These are phyloP conservation scores for Aspergillus bridgeri DNA, from an alignment of 495 filamentous ascomycete genomes.

Conservation along the genomic window DNA sequence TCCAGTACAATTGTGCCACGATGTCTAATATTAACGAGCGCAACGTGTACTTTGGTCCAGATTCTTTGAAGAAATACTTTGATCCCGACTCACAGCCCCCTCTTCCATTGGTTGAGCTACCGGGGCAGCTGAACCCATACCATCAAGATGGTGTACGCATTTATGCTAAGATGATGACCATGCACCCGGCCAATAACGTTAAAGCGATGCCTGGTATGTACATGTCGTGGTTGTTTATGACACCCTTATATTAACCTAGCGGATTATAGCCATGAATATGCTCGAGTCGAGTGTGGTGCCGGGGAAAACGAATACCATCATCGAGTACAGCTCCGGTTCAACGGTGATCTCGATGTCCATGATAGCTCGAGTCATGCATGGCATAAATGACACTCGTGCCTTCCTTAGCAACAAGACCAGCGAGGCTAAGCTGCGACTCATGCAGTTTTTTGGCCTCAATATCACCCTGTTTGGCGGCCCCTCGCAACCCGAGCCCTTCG, in stretches of 20 bases:
- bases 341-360: constrained; percentile 60
- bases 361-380: constrained; percentile 51
- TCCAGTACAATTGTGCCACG: constrained; percentile 2
- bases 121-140: constrained; percentile 53
- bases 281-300: constrained; percentile 44
- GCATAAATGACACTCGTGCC: constrained; percentile 50
- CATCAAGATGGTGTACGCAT: constrained; percentile 56
- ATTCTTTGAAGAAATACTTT: constrained; percentile 54
- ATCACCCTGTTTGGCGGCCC: constrained; percentile 56
- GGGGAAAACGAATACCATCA: constrained; percentile 46
- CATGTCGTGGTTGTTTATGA: neutral
- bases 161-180: constrained; percentile 63
- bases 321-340: constrained; percentile 62
- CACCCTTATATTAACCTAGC: neutral
- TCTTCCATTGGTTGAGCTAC: constrained; percentile 58
- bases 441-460: constrained; percentile 59
- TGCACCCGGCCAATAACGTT: constrained; percentile 61
- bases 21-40: constrained; percentile 43
- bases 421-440: constrained; percentile 47
- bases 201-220: constrained; percentile 58
- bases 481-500: constrained; percentile 54
- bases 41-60: constrained; percentile 55
- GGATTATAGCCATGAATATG: constrained; percentile 50
- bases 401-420: constrained; percentile 61
- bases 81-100: constrained; percentile 55